Percentiles rank a stretch among this genome's conserved stretches.
phyloP scores from a whole-genome alignment of 2,329 filamentous ascomycete genomes.

The Thielaviopsis punctulata region DNA sequence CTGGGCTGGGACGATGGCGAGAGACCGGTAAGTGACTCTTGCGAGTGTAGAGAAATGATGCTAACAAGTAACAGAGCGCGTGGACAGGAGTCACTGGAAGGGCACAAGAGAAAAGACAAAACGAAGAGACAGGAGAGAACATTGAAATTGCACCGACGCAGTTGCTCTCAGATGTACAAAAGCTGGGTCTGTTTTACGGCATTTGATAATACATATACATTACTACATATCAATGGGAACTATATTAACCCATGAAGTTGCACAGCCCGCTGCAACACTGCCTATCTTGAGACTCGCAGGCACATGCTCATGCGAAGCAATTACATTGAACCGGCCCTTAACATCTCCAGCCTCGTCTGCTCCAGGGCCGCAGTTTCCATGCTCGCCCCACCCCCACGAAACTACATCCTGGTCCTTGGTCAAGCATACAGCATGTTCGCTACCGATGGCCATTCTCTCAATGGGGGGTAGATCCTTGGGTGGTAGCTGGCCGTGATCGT shows the following conservation, averaged over 20 bases:
- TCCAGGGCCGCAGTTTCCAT: constrained; percentile 78
- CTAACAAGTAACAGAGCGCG: neutral
- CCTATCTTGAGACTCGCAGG: constrained; percentile 34
- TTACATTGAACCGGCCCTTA: constrained; percentile 49
- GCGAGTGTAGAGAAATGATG: neutral
- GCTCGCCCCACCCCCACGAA: constrained; percentile 93
- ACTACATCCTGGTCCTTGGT: constrained; percentile 47
- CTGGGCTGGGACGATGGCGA: constrained; percentile 59
- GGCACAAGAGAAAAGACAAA: neutral
- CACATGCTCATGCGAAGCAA: constrained; percentile 40
- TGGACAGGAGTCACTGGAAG: neutral
- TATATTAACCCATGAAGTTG: constrained; percentile 65
- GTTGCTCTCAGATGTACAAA: constrained; percentile 48
- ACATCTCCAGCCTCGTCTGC: constrained; percentile 44
- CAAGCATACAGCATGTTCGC: constrained; percentile 72
- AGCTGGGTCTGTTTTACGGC: constrained; percentile 24
- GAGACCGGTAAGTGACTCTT: constrained; percentile 33
- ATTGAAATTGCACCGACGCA: constrained; percentile 50
- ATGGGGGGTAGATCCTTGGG: constrained; percentile 43
- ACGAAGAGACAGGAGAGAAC: neutral
- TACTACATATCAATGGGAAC: constrained; percentile 11
- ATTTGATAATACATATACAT: neutral
- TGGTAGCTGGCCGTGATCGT: constrained; percentile 70
- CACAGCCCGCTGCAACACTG: constrained; percentile 67
- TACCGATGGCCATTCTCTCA: constrained; percentile 57